Percentiles rank a stretch among this genome's conserved stretches.
These are phyloP conservation scores for Penicillium fimorum DNA, from an alignment of 495 filamentous ascomycete species.

Conservation along the genomic window DNA sequence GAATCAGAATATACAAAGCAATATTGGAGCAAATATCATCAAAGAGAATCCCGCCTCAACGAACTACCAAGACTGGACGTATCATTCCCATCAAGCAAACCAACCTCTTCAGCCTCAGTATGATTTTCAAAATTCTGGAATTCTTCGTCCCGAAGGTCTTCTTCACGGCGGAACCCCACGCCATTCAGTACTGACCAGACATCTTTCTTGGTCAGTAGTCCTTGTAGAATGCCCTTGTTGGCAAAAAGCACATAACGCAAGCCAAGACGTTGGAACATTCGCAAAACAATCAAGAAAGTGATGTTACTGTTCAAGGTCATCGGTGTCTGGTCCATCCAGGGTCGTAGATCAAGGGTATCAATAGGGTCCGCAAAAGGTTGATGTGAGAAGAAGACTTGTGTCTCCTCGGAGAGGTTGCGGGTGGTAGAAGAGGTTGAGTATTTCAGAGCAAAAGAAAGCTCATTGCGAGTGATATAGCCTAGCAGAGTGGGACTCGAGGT, in stretches of 20 bases:
- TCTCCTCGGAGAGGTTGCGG: slow-evolving; percentile 60
- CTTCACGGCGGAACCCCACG: slow-evolving; percentile 57
- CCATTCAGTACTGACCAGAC: slow-evolving; percentile 92
- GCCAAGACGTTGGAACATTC: slow-evolving; percentile 91
- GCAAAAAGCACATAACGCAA: slow-evolving; percentile 86
- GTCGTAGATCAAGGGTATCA: slow-evolving; percentile 80
- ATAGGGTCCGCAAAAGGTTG: slow-evolving; percentile 75
- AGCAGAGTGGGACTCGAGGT: slow-evolving; percentile 66
- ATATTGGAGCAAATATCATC: slow-evolving; percentile 15
- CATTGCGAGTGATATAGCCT: slow-evolving; percentile 91
- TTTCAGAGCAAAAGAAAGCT: slow-evolving; percentile 78
- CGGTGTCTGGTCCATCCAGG: slow-evolving; percentile 98
- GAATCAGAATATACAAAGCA: slow-evolving; percentile 4
- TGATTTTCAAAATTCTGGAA: slow-evolving; percentile 43
- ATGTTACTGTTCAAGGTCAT: slow-evolving; percentile 78
- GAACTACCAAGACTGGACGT: slow-evolving; percentile 41
- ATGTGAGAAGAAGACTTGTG: slow-evolving; percentile 81
- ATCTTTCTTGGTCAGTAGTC: slow-evolving; percentile 95
- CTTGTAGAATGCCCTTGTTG: slow-evolving; percentile 76
- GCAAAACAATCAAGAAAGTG: slow-evolving; percentile 75
- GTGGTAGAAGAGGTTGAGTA: slow-evolving; percentile 39
- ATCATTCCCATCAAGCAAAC: slow-evolving; percentile 47
- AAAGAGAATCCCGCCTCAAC: slow-evolving; percentile 36
- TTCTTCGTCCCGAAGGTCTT: slow-evolving; percentile 33
- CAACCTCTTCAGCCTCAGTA: slow-evolving; percentile 48